Evolutionary conservation across 768 basidiomycete genomes (phyloP), one percentile per base, ranked within the genome.

Genomic region (Kwoniella pini): DNA sequence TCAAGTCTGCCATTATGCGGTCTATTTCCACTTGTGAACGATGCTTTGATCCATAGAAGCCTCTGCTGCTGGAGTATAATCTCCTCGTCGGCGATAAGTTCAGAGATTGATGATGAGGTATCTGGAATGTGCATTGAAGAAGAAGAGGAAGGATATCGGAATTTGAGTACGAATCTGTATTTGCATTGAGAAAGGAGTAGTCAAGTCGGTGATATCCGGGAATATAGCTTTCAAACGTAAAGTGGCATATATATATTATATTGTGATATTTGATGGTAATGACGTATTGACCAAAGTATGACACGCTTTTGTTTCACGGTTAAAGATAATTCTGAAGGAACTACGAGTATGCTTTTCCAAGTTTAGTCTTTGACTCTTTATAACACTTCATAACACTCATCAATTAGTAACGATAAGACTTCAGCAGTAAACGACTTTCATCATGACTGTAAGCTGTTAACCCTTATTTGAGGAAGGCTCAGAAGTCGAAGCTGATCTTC

Each of bases 401-500:
- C 31, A 22, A n/a, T 21, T 11, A 33, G 13, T 26, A n/a, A 33
- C 30, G 27, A 30, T 15, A 53, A 21, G 26, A 40, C 27, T 11
- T 21, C 30, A 13, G 17, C n/a, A 21, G 22, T 7, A 28, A 28
- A 12, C 15, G 33, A 36, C 39, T 15, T 36, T 2, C 52, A 53
- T 24, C 11, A 53, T 53, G 52, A 53, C 52, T 42, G 52, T 53
- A 19, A 53, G 52, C 26, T 38, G 19, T 19, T 19, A n/a, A n/a
- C n/a, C n/a, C n/a, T n/a, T n/a, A n/a, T 26, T 15, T 17, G 12
- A n/a, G 50, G 15, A 21, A 3, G 4, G 6, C 15, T 28, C 45
- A n/a, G 10, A 12, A 28, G 15, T 11, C n/a, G 21, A 6, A 28
- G n/a, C 44, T 24, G n/a, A 31, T 15, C 48, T 50, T 21, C 27